phyloP scores from a whole-genome alignment of 805 yeast species.

The Kodamaea restingae region DNA sequence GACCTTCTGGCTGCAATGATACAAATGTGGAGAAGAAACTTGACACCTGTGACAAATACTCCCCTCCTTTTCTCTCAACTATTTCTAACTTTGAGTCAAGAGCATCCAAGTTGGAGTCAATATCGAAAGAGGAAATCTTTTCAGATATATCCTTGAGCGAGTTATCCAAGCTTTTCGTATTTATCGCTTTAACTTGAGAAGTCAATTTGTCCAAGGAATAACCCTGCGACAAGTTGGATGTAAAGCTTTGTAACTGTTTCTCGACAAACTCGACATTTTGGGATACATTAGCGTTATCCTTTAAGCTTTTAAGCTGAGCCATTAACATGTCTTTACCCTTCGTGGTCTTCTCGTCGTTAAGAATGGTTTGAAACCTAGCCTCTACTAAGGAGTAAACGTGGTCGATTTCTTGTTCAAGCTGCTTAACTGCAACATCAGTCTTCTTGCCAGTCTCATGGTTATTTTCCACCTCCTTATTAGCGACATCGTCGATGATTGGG shows the following conservation, averaged over 20 bases:
- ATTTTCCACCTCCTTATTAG: slow-evolving; percentile 11
- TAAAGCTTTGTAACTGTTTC: slow-evolving; percentile 18
- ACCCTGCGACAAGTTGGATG: slow-evolving; percentile 5
- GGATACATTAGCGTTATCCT: slow-evolving; percentile 14
- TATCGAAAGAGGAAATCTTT: slow-evolving; percentile 3
- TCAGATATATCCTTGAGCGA: slow-evolving; percentile 2
- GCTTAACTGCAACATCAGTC: slow-evolving; percentile 51
- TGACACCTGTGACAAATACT: slow-evolving; percentile 48
- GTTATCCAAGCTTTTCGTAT: not conserved
- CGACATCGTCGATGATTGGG: slow-evolving; percentile 20
- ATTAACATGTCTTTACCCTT: slow-evolving; percentile 21
- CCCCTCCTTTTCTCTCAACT: slow-evolving; percentile 66
- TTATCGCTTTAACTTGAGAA: slow-evolving; percentile 5
- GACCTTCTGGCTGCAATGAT: slow-evolving; percentile 17
- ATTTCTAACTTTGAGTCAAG: slow-evolving; percentile 68
- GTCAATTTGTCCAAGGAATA: slow-evolving; percentile 8
- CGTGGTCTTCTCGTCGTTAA: slow-evolving; percentile 7
- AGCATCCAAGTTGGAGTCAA: slow-evolving; percentile 37
- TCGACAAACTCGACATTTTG: slow-evolving; percentile 26
- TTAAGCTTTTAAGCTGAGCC: slow-evolving; percentile 27
- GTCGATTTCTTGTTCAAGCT: slow-evolving; percentile 53
- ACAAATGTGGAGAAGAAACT: slow-evolving; percentile 50
- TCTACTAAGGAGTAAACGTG: slow-evolving; percentile 46
- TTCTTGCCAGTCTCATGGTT: slow-evolving; percentile 29
- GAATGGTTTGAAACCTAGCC: slow-evolving; percentile 37